Base-by-base conservation (phyloP, 2,329 filamentous ascomycete genomes). In the Monascus ruber region DNA sequence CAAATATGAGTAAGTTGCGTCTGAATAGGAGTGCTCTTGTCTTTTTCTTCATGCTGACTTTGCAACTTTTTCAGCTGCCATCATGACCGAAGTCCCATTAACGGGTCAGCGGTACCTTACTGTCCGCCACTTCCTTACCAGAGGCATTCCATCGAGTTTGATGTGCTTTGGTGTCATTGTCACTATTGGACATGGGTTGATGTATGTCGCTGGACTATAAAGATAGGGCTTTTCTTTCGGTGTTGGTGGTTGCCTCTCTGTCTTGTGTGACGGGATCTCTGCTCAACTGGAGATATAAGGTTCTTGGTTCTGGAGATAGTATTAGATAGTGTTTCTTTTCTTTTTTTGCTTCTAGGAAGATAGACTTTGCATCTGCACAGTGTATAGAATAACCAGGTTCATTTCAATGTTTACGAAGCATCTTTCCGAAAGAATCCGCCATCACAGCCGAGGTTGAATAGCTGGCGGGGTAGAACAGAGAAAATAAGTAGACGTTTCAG, bases 81-180 rank as follows among this genome's bases (percentile, higher is more conserved):
- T 98, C 54, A 96, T 98, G 91, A 96, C 96, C 73, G 91, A 98
- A 65, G 89, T 98, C 53, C 76, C 85, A 0, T 75, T 82, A 47
- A 93, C 88, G 0, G 91, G 91, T 6, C 85, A 94, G 58, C 74
- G 91, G 40, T 98, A 98, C 57, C 73, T 98, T 39, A 73, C 83
- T 43, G 93, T 98, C 38, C 84, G 83, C 57, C 91, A 98, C 60
- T 98, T 98, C 63, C 81, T 98, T 54, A 93, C 83, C 37, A 73
- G 88, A n/a, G 91, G 91, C 55, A 77, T 98, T 31, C 89, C 91
- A 1, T 81, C 83, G 56, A 93, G 84, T 62, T 59, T 96, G 29
- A 70, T 95, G 39, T 81, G 87, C 1, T 81, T 94, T 50, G 61
- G 72, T 0, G 84, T 98, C 6, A 81, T 95, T 33, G 74, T 96